Evolutionary conservation across 345 rosid species (phyloP), one percentile per base, ranked within the genome.

Genomic region (Alliaria petiolata): DNA sequence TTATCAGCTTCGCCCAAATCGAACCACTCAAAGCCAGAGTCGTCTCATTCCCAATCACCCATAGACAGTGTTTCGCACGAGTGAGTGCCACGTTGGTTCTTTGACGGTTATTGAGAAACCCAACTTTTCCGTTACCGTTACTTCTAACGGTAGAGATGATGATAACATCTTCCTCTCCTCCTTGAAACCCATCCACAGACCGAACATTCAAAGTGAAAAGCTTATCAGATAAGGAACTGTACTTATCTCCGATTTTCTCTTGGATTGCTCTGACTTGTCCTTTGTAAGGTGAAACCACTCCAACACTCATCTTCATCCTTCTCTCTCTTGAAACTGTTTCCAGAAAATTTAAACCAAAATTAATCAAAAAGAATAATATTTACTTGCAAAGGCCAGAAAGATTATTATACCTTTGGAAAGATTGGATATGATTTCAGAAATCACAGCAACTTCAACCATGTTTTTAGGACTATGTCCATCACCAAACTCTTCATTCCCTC

Each of bases 101-200:
- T 33, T 68, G 78, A 42, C 9, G 57, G 66, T 73, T 77, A n/a
- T 33, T 51, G 17, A 80, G 67, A 63, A 80, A 83, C 3, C 86
- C 84, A 3, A 80, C 55, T 2, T 60, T 47, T 5, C 86, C 84
- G 0, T 69, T 31, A 19, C 25, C 5, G 19, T 83, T 83, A 47
- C 72, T 68, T 71, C 86, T 69, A 26, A 83, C 79, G 16, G 86
- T 78, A 0, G 86, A 83, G 16, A 83, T 64, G 33, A 83, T 76
- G 36, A 80, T 78, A 7, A 83, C 42, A 19, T 83, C 84, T 44
- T 80, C 81, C 28, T 80, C 86, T 2, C 84, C 76, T 3, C 83
- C 84, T 73, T 83, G 84, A 62, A 83, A 79, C 9, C 84, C 84
- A 58, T 83, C 86, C 5, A 83, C 82, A 0, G 82, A 68, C 8